phyloP scores from a whole-genome alignment of 2,329 filamentous ascomycete genomes.

The Monilinia aucupariae region DNA sequence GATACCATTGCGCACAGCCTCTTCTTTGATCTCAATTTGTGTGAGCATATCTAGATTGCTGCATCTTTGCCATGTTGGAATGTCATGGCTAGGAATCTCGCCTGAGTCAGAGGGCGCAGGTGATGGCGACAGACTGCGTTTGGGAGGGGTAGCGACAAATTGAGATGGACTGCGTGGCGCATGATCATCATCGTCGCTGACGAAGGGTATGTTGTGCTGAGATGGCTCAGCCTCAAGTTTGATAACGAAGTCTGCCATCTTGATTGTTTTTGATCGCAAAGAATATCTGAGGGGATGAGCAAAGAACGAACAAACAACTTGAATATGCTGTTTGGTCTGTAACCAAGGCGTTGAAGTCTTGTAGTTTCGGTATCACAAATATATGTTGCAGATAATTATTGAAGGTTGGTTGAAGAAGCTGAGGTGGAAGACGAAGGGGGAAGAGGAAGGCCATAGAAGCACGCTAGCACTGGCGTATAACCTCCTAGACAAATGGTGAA shows the following conservation, averaged over 20 bases:
- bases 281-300: too few relatives aligned
- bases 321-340: too few relatives aligned
- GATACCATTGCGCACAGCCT: background rate
- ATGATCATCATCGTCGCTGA: background rate
- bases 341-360: too few relatives aligned
- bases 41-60: background rate
- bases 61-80: conserved; percentile 6
- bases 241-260: background rate
- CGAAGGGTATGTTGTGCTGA: background rate
- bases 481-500: too few relatives aligned
- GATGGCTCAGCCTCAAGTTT: background rate
- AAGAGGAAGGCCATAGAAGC: background rate
- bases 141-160: background rate
- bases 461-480: too few relatives aligned
- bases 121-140: background rate
- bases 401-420: background rate
- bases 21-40: conserved; percentile 1
- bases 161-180: background rate
- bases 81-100: background rate
- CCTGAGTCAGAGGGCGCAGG: background rate
- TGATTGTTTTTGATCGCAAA: too few relatives aligned
- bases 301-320: too few relatives aligned
- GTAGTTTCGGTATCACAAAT: too few relatives aligned
- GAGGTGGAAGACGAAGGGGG: background rate
- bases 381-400: too few relatives aligned